Evolutionary conservation across 2,329 filamentous ascomycete genomes (phyloP), one percentile per base, ranked within the genome.

Genomic region (Ceratocystis albifundus): DNA sequence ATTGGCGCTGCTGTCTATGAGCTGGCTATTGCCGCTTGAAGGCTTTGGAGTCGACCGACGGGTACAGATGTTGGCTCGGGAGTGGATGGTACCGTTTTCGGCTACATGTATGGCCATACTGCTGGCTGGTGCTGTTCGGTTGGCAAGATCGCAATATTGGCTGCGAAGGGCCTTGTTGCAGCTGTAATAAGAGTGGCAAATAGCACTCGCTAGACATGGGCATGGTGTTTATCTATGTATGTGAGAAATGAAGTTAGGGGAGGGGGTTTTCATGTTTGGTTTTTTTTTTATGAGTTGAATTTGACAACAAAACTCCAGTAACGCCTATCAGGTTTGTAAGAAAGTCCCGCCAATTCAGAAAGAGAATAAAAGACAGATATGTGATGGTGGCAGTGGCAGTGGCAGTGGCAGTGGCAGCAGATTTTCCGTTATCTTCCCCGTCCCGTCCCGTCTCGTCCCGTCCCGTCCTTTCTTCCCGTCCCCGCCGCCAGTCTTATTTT

Each of bases 281-380:
- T 63, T 66, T 53, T 63, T 66, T 44, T 66, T 66, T 63, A 32
- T 22, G 50, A 63, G 59, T 41, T 64, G 62, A 61, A 65, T 67
- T 62, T 65, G 62, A 67, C 61, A 67, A 41, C 61, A 63, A 63
- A 63, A 65, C 64, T 65, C 66, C 66, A 62, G 57, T 64, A 68
- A 68, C 66, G 66, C 66, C 66, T 48, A 66, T 61, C 62, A 67
- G 50, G 66, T 68, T 59, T 59, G 55, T 36, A 59, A 59, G 64
- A 59, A 66, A 68, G 62, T 68, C 64, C 66, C 64, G 50, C 62
- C 66, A 62, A 66, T 22, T 53, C 50, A 62, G 48, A 66, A 46
- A 66, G n/a, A 63, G 48, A 7, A 63, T 30, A 63, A n/a, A 48
- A 63, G 15, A 63, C 22, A 63, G 41, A 63, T 22, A 63, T 30